Percentiles rank a stretch among this genome's conserved stretches.
These are phyloP conservation scores for Bromus sterilis DNA, from an alignment of 176 grass and related monocot genomes.

Conservation along the genomic window DNA sequence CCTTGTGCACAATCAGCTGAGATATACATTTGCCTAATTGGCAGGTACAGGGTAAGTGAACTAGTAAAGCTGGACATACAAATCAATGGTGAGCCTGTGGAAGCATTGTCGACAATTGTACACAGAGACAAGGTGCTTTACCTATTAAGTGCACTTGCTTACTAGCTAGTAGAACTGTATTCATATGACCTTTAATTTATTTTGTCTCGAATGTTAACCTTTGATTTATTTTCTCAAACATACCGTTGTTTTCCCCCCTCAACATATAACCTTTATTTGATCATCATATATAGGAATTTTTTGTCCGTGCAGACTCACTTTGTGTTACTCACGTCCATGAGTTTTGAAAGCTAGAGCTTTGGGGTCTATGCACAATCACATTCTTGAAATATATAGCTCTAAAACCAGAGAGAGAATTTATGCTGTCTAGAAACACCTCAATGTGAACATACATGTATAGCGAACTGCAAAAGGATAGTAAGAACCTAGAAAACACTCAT, in stretches of 20 bases:
- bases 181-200: neutral
- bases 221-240: neutral
- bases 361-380: neutral
- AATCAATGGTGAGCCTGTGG: constrained; percentile 91
- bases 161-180: neutral
- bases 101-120: constrained; percentile 91
- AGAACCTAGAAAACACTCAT: neutral
- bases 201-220: neutral
- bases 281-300: neutral
- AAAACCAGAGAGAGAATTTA: neutral
- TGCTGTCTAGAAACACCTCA: neutral
- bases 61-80: constrained; percentile 92
- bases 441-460: neutral
- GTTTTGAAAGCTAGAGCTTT: neutral
- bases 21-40: constrained; percentile 10
- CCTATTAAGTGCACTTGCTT: neutral
- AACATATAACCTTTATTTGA: neutral
- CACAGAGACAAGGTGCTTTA: constrained; percentile 81
- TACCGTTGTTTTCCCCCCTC: neutral
- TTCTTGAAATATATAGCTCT: neutral
- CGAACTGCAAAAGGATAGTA: neutral
- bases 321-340: neutral
- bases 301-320: neutral
- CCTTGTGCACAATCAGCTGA: constrained; percentile 9
- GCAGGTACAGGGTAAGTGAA: constrained; percentile 86